phyloP scores from a whole-genome alignment of 768 basidiomycete species.

The Trametes sanguinea region DNA sequence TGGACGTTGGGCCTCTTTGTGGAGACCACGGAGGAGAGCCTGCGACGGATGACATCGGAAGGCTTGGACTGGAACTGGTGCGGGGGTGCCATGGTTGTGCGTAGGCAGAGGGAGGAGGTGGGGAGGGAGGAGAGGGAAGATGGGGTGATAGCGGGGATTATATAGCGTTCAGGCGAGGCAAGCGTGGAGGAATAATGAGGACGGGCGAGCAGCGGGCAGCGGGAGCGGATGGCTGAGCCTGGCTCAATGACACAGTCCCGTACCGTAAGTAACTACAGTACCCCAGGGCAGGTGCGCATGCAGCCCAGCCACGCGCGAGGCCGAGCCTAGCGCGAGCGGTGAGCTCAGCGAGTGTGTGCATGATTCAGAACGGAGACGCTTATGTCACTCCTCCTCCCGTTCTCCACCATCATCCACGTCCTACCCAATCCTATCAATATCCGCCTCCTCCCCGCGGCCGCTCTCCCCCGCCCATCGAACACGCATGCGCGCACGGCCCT shows the following conservation, averaged over 20 bases:
- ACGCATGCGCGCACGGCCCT: not conserved
- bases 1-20: slow-evolving; percentile 55
- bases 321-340: slow-evolving; percentile 5
- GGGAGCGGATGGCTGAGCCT: no score
- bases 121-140: slow-evolving; percentile 18
- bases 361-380: not conserved
- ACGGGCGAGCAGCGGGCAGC: no score
- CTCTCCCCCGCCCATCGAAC: not conserved
- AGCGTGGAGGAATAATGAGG: not conserved
- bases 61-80: slow-evolving; percentile 62
- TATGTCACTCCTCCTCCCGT: slow-evolving; percentile 4
- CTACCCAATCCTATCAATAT: not conserved
- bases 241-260: no score
- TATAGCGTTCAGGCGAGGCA: slow-evolving; percentile 16
- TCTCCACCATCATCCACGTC: not conserved
- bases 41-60: slow-evolving; percentile 63
- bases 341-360: not conserved
- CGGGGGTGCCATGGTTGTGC: slow-evolving; percentile 51
- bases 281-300: no score
- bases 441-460: not conserved
- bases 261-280: no score
- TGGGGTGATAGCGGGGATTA: slow-evolving; percentile 24
- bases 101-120: slow-evolving; percentile 26
- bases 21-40: slow-evolving; percentile 61
- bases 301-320: not conserved